phyloP scores from a whole-genome alignment of 1,284 basidiomycete genomes.

The Chiua sp. region DNA sequence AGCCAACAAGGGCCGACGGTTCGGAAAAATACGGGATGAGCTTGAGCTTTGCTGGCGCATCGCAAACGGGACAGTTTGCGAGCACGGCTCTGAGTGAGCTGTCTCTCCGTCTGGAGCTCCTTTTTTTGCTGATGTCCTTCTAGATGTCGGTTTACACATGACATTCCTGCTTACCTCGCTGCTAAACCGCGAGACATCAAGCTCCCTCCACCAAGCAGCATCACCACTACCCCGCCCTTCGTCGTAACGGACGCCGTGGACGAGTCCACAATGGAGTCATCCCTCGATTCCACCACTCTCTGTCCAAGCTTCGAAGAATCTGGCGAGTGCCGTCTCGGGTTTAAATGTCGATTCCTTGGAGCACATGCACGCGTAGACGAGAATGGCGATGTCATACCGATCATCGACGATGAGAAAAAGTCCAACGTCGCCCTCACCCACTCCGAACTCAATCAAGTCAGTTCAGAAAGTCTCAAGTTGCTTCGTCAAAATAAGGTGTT shows the following conservation, averaged over 20 bases:
- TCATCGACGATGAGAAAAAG: conserved; percentile 64
- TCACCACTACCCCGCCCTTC: conserved; percentile 57
- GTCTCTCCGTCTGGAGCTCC: not conserved
- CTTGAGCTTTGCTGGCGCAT: conserved; percentile 78
- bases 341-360: conserved; percentile 91
- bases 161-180: conserved; percentile 76
- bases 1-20: conserved; percentile 79
- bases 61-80: conserved; percentile 67
- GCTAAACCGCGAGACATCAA: conserved; percentile 79
- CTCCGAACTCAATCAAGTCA: conserved; percentile 80
- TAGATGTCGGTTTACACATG: conserved; percentile 86
- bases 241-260: conserved; percentile 18
- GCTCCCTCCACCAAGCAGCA: conserved; percentile 51
- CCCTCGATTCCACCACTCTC: conserved; percentile 52
- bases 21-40: conserved; percentile 74
- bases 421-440: conserved; percentile 54
- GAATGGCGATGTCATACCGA: conserved; percentile 45
- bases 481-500: conserved; percentile 72
- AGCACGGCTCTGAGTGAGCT: conserved; percentile 66
- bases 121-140: not conserved
- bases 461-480: conserved; percentile 57
- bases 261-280: conserved; percentile 24
- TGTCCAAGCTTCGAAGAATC: conserved; percentile 80
- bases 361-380: conserved; percentile 62
- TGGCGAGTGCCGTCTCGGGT: conserved; percentile 87